These are phyloP conservation scores for Cymbopogon flexuosus DNA, from an alignment of 202 grass and related monocot genomes.

Conservation along the genomic window DNA sequence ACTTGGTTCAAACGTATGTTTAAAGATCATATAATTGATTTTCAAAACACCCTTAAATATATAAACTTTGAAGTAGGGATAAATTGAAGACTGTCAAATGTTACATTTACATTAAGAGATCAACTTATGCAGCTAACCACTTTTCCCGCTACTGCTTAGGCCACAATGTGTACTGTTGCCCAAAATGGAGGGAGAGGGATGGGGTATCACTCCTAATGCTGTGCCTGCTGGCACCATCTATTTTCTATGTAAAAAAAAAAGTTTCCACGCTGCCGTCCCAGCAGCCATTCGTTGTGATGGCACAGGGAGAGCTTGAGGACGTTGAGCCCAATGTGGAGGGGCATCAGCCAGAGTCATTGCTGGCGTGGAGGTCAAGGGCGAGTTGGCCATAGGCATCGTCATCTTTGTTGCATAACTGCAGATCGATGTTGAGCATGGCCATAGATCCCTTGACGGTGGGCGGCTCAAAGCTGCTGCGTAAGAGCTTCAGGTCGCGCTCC, in stretches of 20 bases:
- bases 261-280: not conserved
- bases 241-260: not conserved
- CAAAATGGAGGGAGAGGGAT: not conserved
- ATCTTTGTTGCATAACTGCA: not conserved
- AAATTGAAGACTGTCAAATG: not conserved
- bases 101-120: not conserved
- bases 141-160: not conserved
- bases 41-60: not conserved
- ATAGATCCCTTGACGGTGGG: not conserved
- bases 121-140: not conserved
- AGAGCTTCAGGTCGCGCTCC: not conserved
- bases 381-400: not conserved
- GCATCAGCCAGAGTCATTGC: not conserved
- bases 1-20: not conserved
- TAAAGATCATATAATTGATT: not conserved
- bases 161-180: not conserved
- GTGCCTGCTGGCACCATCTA: not conserved
- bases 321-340: not conserved
- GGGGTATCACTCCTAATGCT: not conserved
- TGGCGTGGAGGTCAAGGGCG: not conserved
- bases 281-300: not conserved
- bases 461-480: not conserved
- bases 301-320: not conserved
- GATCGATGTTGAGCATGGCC: too few relatives aligned
- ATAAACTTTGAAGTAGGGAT: not conserved